Evolutionary conservation across 1,284 basidiomycete genomes (phyloP).

Genomic region (Puccinia triticina): DNA sequence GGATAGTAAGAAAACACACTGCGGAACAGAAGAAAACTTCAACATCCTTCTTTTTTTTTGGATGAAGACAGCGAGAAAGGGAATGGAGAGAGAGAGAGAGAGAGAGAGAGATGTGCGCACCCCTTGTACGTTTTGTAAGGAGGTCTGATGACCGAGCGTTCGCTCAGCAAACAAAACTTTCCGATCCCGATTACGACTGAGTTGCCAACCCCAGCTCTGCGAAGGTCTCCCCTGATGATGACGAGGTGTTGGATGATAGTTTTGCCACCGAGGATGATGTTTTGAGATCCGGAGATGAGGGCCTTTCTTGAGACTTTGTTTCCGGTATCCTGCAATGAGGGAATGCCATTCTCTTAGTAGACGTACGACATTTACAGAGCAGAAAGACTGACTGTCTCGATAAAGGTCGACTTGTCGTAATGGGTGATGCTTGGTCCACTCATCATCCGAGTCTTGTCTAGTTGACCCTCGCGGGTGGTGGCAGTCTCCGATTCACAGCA

Average conservation of each 20-base stretch:
- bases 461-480: too few relatives aligned
- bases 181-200: conserved; percentile 90
- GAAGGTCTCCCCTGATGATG: conserved; percentile 84
- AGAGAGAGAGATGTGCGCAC: conserved; percentile 13
- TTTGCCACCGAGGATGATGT: conserved; percentile 96
- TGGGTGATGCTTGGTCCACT: conserved; percentile 32
- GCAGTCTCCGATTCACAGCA: not conserved
- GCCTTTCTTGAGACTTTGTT: conserved; percentile 92
- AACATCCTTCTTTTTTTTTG: not conserved
- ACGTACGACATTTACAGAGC: not conserved
- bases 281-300: conserved; percentile 89
- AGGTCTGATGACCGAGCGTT: conserved; percentile 78
- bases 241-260: conserved; percentile 87
- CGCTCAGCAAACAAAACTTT: conserved; percentile 86
- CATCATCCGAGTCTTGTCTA: not conserved
- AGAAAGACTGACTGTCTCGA: conserved; percentile 27
- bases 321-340: conserved; percentile 67
- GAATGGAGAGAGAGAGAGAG: too few relatives aligned
- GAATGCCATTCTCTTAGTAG: not conserved
- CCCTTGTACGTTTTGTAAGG: conserved; percentile 87
- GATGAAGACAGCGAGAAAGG: conserved; percentile 74
- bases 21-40: not conserved
- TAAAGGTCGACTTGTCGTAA: conserved; percentile 45
- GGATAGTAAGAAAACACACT: conserved; percentile 72
- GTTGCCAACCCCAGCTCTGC: conserved; percentile 76